Evolutionary conservation across 257 asterid species (phyloP), one percentile per base, ranked within the genome.

Genomic region (Parsonsia alboflavescens): DNA sequence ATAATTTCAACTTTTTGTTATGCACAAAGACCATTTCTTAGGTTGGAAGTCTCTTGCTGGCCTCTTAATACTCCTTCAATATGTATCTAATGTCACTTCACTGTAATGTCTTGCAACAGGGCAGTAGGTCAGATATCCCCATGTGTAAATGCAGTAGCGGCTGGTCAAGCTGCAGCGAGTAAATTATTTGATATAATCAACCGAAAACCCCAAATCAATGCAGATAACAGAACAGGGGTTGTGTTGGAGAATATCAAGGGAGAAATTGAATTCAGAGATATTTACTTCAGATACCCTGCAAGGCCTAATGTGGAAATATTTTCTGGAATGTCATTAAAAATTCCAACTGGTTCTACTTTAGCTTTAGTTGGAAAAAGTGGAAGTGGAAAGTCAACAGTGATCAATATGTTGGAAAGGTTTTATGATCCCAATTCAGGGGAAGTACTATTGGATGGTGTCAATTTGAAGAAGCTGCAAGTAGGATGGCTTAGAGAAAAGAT

Each of bases 351-450:
- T 21, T 73, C 36, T 22, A 69, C 45, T 46, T 66, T 64, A 39
- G 83, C 86, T 70, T 56, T 82, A 50, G 83, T 82, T 11, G 83
- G 86, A 24, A 53, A 76, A 17, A 82, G 83, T 42, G 86, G 86
- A 52, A 72, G 83, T 19, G 83, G 86, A 16, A 82, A 82, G 63
- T 82, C 86, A 28, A 76, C 86, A 41, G 21, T 73, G 57, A 79
- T 82, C 19, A 79, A 42, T 70, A 64, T 82, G 53, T 33, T 79
- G 17, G 79, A 79, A 68, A 76, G 83, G 76, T 82, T 82, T 58
- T 82, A 82, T 68, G 86, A 82, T 58, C 83, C 83, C 30, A 68
- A 73, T 58, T 73, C 75, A 15, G 86, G 86, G 45, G 73, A 79
- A 76, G 75, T 79, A 67, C 71, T 76, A 24, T 26, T 82, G 69